Conservation (phyloP, 805 yeast species). For the Trichomonascus vanleenenianus region DNA sequence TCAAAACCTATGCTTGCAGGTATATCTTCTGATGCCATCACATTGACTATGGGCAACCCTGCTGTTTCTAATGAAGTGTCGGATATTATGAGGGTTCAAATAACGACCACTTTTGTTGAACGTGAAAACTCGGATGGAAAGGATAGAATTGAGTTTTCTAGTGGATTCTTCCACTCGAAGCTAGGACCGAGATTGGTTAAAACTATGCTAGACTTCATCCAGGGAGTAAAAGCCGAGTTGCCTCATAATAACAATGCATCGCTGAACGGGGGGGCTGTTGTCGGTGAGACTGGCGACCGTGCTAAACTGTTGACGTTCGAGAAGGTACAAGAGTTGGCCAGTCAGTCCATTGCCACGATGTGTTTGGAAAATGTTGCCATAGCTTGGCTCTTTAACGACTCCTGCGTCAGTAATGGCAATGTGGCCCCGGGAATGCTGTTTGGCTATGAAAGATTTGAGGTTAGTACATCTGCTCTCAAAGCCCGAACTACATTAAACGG, state of each 20-base stretch:
- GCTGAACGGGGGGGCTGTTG: not conserved
- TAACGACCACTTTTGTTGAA: slow-evolving; percentile 1
- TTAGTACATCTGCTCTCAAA: slow-evolving; percentile 49
- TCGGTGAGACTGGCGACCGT: not conserved
- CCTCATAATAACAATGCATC: not conserved
- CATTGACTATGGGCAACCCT: not conserved
- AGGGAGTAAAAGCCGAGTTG: too few species aligned
- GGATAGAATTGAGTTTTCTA: slow-evolving; percentile 9
- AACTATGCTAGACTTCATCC: not conserved
- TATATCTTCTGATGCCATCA: slow-evolving; percentile 1
- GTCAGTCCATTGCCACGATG: not conserved
- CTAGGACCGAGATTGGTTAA: slow-evolving; percentile 13
- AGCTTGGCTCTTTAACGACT: slow-evolving; percentile 66
- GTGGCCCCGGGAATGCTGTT: slow-evolving; percentile 59
- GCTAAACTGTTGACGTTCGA: too few species aligned
- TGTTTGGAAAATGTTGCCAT: slow-evolving; percentile 48
- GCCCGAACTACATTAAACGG: slow-evolving; percentile 65
- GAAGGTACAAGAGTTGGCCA: slow-evolving; percentile 5
- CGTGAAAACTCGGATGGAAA: not conserved
- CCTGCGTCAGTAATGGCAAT: slow-evolving; percentile 13
- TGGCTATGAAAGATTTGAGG: slow-evolving; percentile 70
- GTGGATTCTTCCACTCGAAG: slow-evolving; percentile 14
- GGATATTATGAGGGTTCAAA: slow-evolving; percentile 3
- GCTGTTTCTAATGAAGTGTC: not conserved
- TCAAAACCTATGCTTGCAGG: slow-evolving; percentile 3